phyloP scores from a whole-genome alignment of 257 asterid species.

The Nicotiana tomentosiformis region DNA sequence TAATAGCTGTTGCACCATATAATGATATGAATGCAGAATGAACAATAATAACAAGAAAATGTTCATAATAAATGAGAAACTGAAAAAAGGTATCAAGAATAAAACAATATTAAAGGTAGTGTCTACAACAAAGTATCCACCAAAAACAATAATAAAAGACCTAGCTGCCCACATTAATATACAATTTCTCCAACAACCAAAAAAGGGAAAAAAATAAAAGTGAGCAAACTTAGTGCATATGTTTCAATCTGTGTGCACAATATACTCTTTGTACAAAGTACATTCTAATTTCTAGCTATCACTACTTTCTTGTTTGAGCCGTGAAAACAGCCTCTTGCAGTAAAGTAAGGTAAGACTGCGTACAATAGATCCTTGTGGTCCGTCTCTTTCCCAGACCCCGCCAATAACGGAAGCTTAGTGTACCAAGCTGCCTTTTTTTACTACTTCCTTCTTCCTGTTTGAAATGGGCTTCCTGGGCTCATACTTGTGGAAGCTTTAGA shows the following conservation, averaged over 20 bases:
- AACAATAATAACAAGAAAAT: not conserved
- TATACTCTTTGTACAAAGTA: not conserved
- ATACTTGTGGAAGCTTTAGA: conserved; percentile 39
- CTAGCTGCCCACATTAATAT: not conserved
- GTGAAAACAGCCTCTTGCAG: too few species aligned
- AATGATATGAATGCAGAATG: not conserved
- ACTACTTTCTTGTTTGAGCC: not conserved
- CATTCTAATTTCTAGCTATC: not conserved
- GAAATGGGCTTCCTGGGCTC: conserved; percentile 27
- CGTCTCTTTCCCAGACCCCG: rapidly evolving
- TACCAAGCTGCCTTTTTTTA: too few species aligned
- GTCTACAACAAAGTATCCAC: not conserved
- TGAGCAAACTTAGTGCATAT: not conserved
- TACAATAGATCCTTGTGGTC: too few species aligned
- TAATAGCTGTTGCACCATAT: not conserved
- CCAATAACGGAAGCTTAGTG: too few species aligned
- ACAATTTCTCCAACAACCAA: not conserved
- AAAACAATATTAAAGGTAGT: not conserved
- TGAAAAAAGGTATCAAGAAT: not conserved
- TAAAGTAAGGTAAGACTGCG: too few species aligned
- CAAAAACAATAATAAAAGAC: not conserved
- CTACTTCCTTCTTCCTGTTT: not conserved
- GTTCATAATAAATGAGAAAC: not conserved
- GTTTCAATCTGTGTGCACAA: not conserved
- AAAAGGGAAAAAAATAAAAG: not conserved